Evolutionary conservation across 805 yeast species (phyloP), one percentile per base, ranked within the genome.

Genomic region (Metschnikowia arizonensis): DNA sequence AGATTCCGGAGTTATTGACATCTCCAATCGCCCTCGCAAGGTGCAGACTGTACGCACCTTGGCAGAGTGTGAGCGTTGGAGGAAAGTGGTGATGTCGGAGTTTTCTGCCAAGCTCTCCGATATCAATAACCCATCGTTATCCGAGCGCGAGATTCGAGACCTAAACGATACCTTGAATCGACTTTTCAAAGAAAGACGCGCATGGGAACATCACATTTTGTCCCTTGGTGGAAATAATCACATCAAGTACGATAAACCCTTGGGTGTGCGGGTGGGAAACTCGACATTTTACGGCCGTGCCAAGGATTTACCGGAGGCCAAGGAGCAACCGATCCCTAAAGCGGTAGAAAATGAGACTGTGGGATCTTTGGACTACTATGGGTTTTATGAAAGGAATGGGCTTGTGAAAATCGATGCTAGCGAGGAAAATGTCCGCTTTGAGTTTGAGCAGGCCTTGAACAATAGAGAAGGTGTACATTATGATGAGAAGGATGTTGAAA

Each of bases 231-330:
- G 96, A 0, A 81, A 86, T 2, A 83, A 85, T 59, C 81, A 81
- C 56, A 57, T 77, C 15, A 61, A 50, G 36, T 55, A 54, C 45
- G 63, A 62, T 15, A 54, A 58, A 19, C 56, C 58, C 33, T 26
- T 45, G 21, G 66, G 67, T 7, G 30, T 51, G 5, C 49, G 54
- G 14, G 59, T 77, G 1, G 68, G 74, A 32, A 88, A 88, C 0
- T 80, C 79, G 51, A 66, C 84, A 45, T 90, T 85, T 62, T 90
- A 80, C 64, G 97, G 97, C 0, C 65, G 96, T 40, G 96, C 96
- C 0, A 72, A 78, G 42, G 91, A 88, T 35, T 64, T 89, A 7
- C 85, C 88, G 0, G 96, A 86, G 50, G 33, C 63, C 70, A 34
- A 53, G 58, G 44, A 36, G 56, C 45, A 31, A 50, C 52, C 11